phyloP scores from a whole-genome alignment of 2,329 filamentous ascomycete species.

The Fusarium dimerum region DNA sequence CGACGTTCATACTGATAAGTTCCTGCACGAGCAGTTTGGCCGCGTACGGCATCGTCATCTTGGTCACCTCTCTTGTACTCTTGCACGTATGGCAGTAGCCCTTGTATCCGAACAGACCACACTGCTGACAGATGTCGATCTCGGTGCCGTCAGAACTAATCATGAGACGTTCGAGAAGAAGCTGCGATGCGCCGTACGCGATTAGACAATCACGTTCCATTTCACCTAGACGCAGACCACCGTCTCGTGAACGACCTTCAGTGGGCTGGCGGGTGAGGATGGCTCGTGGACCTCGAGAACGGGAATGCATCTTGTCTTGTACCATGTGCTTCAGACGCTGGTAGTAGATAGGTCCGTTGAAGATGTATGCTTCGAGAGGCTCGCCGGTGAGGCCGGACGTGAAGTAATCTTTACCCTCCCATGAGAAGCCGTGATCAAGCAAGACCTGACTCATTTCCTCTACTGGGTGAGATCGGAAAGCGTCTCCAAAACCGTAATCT shows the following conservation, averaged over 20 bases:
- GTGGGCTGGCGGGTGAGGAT: slow-evolving; percentile 95
- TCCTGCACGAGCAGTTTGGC: slow-evolving; percentile 96
- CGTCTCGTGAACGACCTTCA: slow-evolving; percentile 89
- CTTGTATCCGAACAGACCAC: slow-evolving; percentile 92
- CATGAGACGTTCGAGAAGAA: slow-evolving; percentile 93
- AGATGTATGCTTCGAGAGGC: slow-evolving; percentile 91
- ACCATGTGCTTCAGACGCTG: slow-evolving; percentile 99
- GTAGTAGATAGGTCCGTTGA: slow-evolving; percentile 99
- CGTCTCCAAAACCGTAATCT: slow-evolving; percentile 80
- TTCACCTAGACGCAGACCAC: slow-evolving; percentile 90
- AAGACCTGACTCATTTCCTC: slow-evolving; percentile 87
- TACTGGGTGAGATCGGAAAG: slow-evolving; percentile 80
- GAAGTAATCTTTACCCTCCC: slow-evolving; percentile 96
- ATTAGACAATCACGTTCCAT: slow-evolving; percentile 99
- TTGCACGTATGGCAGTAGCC: slow-evolving; percentile 94
- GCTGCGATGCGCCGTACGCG: slow-evolving; percentile 90
- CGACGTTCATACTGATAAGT: slow-evolving; percentile 98
- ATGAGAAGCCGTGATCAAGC: slow-evolving; percentile 87
- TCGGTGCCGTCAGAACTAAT: slow-evolving; percentile 86
- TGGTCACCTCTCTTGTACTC: slow-evolving; percentile 78
- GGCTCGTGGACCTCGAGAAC: slow-evolving; percentile 83
- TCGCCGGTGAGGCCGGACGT: slow-evolving; percentile 95
- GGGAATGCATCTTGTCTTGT: slow-evolving; percentile 98
- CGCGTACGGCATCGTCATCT: slow-evolving; percentile 97
- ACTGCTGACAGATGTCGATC: slow-evolving; percentile 91